Evolutionary conservation across 495 filamentous ascomycete genomes (phyloP).

Genomic region (Lasiosphaeria miniovina): DNA sequence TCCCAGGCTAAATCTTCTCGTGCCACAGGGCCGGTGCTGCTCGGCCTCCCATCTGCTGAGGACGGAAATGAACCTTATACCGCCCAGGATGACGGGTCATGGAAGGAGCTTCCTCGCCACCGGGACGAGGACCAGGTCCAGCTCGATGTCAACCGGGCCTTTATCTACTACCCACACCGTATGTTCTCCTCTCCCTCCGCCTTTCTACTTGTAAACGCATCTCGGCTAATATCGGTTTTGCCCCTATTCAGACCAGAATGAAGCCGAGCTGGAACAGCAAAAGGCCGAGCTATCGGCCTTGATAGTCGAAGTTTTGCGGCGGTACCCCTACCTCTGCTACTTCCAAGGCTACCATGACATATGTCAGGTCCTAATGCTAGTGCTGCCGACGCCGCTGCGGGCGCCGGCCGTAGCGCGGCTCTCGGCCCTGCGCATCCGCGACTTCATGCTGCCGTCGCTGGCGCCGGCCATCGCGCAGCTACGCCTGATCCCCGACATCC

Average conservation of each 20-base stretch:
- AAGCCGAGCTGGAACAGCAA: constrained; percentile 58
- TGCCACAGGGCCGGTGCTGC: constrained; percentile 69
- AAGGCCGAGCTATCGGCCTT: constrained; percentile 71
- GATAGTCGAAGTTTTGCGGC: constrained; percentile 71
- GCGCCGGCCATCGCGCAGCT: constrained; percentile 77
- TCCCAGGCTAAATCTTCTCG: no score
- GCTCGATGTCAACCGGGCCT: constrained; percentile 91
- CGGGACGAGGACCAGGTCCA: constrained; percentile 84
- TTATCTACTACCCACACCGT: constrained; percentile 93
- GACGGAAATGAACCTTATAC: constrained; percentile 17
- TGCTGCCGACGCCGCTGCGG: constrained; percentile 56
- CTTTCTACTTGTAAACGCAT: background rate
- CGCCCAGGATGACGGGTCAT: constrained; percentile 26
- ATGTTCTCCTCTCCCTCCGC: constrained; percentile 21
- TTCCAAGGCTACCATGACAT: constrained; percentile 99
- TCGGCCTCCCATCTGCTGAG: constrained; percentile 49
- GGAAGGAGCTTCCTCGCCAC: constrained; percentile 61
- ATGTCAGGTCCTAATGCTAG: constrained; percentile 90
- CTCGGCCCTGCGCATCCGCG: constrained; percentile 84
- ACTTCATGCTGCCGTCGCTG: constrained; percentile 96
- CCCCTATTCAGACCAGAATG: constrained; percentile 39
- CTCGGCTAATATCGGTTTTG: background rate
- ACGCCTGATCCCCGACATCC: constrained; percentile 75
- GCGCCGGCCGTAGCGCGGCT: constrained; percentile 65
- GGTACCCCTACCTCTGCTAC: constrained; percentile 84